These are phyloP conservation scores for Phytophthora brassicae DNA, from an alignment of 352 stramenopile genomes.

Conservation along the genomic window DNA sequence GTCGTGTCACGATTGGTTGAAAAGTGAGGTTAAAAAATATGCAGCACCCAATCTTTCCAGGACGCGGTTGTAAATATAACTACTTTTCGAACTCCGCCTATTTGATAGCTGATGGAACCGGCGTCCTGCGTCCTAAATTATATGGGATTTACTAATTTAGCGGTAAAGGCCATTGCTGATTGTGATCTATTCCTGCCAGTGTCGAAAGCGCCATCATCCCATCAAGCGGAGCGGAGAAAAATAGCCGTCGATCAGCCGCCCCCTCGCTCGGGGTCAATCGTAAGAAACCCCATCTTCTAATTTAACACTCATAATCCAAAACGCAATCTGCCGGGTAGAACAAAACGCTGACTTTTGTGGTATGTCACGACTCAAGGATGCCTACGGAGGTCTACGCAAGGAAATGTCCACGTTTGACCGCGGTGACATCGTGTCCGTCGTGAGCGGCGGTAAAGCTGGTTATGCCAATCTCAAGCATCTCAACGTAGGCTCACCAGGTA, in stretches of 20 bases:
- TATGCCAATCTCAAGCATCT: constrained; percentile 86
- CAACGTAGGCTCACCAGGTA: constrained; percentile 73
- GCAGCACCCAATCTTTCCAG: no score
- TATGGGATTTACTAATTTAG: no score
- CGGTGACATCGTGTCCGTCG: constrained; percentile 63
- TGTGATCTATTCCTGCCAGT: constrained; percentile 19
- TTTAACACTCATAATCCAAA: constrained; percentile 29
- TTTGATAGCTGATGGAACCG: no score
- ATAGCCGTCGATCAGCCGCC: constrained; percentile 33
- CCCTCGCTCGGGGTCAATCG: constrained; percentile 31
- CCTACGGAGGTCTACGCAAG: constrained; percentile 75
- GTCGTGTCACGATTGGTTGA: constrained; percentile 13
- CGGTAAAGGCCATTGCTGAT: background rate
- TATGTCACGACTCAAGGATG: constrained; percentile 77
- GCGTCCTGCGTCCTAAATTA: no score
- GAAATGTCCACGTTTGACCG: constrained; percentile 81
- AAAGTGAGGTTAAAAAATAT: no score
- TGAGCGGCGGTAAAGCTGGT: constrained; percentile 68
- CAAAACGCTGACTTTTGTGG: constrained; percentile 22
- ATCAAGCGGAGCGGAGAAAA: constrained; percentile 20
- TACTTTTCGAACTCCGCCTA: no score
- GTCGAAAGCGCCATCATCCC: no score
- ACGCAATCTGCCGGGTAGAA: constrained; percentile 8
- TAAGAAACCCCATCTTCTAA: constrained; percentile 27
- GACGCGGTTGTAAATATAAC: no score